Evolutionary conservation across 192 early-diverging fungal genomes (phyloP).

Genomic region (Pilaira anomala): DNA sequence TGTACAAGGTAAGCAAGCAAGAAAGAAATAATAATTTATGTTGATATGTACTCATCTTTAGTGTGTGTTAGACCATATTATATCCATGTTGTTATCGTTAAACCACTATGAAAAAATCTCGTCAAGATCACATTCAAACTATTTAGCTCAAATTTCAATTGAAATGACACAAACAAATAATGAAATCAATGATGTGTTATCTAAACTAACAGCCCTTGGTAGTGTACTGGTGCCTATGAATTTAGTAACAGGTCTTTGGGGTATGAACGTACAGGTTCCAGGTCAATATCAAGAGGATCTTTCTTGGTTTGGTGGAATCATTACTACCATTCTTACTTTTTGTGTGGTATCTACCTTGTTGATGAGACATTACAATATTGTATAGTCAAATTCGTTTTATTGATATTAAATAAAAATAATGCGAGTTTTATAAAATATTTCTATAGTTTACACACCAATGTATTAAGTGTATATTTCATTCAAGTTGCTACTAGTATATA

Average conservation of each 20-base stretch:
- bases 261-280: slow-evolving; percentile 67
- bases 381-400: slow-evolving; percentile 15
- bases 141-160: slow-evolving; percentile 72
- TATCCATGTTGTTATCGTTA: slow-evolving; percentile 76
- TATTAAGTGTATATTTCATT: too few relatives aligned
- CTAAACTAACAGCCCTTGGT: slow-evolving; percentile 50
- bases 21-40: background rate
- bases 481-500: too few relatives aligned
- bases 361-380: slow-evolving; percentile 35
- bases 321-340: slow-evolving; percentile 31
- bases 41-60: background rate
- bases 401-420: background rate
- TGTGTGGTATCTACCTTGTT: slow-evolving; percentile 26
- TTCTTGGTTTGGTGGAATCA: slow-evolving; percentile 32
- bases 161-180: slow-evolving; percentile 65
- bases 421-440: background rate
- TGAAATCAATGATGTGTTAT: slow-evolving; percentile 55
- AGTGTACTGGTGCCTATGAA: slow-evolving; percentile 63
- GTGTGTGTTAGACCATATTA: slow-evolving; percentile 55
- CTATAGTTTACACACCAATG: background rate
- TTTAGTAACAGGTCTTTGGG: slow-evolving; percentile 60
- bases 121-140: slow-evolving; percentile 70
- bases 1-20: slow-evolving; percentile 53
- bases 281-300: slow-evolving; percentile 39
- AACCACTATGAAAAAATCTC: slow-evolving; percentile 76